Conservation (phyloP, 2,329 filamentous ascomycete genomes). For the Exophiala viscosa region DNA sequence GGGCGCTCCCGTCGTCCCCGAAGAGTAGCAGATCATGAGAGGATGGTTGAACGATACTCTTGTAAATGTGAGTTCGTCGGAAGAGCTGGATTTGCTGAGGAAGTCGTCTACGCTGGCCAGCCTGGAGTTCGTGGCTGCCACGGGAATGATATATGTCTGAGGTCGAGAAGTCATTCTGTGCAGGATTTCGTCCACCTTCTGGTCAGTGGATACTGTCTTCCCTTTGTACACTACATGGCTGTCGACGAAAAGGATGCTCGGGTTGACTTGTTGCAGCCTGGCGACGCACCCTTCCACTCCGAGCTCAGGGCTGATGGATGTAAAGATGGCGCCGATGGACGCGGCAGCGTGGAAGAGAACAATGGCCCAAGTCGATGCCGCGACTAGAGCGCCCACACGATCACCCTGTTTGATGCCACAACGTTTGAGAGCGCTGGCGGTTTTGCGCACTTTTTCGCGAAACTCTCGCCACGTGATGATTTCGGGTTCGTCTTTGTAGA, state of each 20-base stretch:
- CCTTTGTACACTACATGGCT: slow-evolving; percentile 29
- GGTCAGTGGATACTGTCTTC: background rate
- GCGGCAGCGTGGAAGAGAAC: slow-evolving; percentile 40
- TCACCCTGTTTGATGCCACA: slow-evolving; percentile 38
- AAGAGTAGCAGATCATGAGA: slow-evolving; percentile 43
- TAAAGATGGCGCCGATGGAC: slow-evolving; percentile 42
- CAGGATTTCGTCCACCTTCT: slow-evolving; percentile 8
- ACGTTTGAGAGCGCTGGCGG: slow-evolving; percentile 36
- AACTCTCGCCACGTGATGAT: slow-evolving; percentile 35
- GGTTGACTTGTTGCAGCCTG: slow-evolving; percentile 39
- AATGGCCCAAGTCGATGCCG: slow-evolving; percentile 40
- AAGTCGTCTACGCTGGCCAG: slow-evolving; percentile 32
- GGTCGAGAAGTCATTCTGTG: background rate
- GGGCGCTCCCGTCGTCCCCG: slow-evolving; percentile 43
- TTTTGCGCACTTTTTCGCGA: slow-evolving; percentile 36
- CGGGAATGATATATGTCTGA: slow-evolving; percentile 1
- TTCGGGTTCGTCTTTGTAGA: slow-evolving; percentile 28
- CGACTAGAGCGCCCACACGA: slow-evolving; percentile 39
- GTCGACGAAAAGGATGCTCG: slow-evolving; percentile 40
- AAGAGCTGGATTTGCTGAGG: slow-evolving; percentile 30
- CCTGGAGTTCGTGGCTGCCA: background rate
- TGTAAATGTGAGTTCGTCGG: slow-evolving; percentile 36
- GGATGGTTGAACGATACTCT: slow-evolving; percentile 41
- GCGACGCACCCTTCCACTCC: slow-evolving; percentile 35
- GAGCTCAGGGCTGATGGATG: slow-evolving; percentile 41